A percentile compares a stretch with the other conserved stretches of the same genome.
phyloP scores from a whole-genome alignment of 148 eudicot species.

The Polygonum aviculare region DNA sequence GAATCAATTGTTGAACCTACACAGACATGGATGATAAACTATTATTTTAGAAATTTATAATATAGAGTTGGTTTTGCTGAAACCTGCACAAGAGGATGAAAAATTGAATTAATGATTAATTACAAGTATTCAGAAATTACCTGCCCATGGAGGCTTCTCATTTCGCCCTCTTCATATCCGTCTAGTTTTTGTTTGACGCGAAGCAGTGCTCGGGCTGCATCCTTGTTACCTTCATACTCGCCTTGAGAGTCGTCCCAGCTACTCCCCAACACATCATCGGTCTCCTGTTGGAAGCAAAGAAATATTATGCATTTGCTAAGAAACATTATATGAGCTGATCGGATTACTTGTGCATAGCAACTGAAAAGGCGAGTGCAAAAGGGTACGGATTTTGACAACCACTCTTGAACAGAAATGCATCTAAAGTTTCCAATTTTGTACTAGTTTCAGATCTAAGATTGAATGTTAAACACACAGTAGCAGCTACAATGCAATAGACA shows the following conservation, averaged over 20 bases:
- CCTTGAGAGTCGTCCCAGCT: slow-evolving; percentile 77
- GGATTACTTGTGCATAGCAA: background rate
- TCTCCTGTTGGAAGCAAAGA: slow-evolving; percentile 37
- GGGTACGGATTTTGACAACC: background rate
- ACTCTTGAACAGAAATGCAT: background rate
- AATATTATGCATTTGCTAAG: background rate
- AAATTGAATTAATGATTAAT: background rate
- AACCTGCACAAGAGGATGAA: background rate
- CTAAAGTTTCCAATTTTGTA: background rate
- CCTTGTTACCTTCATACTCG: slow-evolving; percentile 90
- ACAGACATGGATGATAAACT: slow-evolving; percentile 6
- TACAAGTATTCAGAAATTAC: slow-evolving; percentile 23
- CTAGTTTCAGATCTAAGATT: background rate
- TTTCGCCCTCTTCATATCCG: slow-evolving; percentile 99
- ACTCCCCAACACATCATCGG: slow-evolving; percentile 63
- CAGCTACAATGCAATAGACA: background rate
- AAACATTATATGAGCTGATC: background rate
- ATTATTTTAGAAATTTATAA: background rate
- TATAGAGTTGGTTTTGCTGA: background rate
- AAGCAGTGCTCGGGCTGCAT: slow-evolving; percentile 93
- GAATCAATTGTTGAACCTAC: slow-evolving; percentile 95
- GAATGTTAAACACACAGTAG: background rate
- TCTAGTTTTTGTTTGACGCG: slow-evolving; percentile 97
- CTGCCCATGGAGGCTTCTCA: slow-evolving; percentile 97
- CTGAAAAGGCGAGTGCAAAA: background rate